These are phyloP conservation scores for Neofusicoccum parvum DNA, from an alignment of 2,329 filamentous ascomycete species.

Conservation along the genomic window DNA sequence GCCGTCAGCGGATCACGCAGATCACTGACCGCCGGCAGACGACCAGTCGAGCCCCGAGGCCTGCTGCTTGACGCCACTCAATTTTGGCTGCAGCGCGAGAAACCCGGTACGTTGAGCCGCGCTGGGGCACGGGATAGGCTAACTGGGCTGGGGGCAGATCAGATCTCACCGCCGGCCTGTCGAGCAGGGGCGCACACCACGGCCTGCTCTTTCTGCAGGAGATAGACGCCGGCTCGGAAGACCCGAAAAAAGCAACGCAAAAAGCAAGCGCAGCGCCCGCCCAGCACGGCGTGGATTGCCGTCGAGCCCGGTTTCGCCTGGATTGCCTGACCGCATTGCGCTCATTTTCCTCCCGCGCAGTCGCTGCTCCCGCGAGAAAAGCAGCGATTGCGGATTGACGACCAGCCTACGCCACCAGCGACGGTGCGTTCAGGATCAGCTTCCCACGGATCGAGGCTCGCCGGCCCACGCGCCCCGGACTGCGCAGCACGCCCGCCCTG, in stretches of 20 bases:
- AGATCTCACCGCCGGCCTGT: constrained; percentile 18
- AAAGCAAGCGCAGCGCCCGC: constrained; percentile 8
- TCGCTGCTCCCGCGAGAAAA: constrained; percentile 3
- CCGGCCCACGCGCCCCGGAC: constrained; percentile 2
- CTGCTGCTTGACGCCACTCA: constrained; percentile 20
- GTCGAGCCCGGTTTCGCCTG: constrained; percentile 16
- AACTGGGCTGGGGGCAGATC: constrained; percentile 17
- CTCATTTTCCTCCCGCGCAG: constrained; percentile 13
- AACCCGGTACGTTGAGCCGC: constrained; percentile 21
- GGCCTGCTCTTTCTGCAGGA: constrained; percentile 18
- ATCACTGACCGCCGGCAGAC: constrained; percentile 20
- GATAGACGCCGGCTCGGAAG: constrained; percentile 20
- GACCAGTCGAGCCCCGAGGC: constrained; percentile 14
- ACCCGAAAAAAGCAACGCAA: constrained; percentile 21
- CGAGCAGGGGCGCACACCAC: constrained; percentile 7
- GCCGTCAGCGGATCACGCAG: constrained; percentile 16
- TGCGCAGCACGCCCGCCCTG: constrained; percentile 14
- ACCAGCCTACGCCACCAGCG: background rate
- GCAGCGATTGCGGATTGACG: constrained; percentile 3
- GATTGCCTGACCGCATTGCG: constrained; percentile 18
- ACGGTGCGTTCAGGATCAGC: background rate
- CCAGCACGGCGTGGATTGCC: background rate
- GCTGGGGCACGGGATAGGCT: constrained; percentile 16
- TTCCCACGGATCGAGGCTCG: constrained; percentile 1
- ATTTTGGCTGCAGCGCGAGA: constrained; percentile 23